phyloP scores from a whole-genome alignment of 306 rosid species.

The Rosa lucieae region DNA sequence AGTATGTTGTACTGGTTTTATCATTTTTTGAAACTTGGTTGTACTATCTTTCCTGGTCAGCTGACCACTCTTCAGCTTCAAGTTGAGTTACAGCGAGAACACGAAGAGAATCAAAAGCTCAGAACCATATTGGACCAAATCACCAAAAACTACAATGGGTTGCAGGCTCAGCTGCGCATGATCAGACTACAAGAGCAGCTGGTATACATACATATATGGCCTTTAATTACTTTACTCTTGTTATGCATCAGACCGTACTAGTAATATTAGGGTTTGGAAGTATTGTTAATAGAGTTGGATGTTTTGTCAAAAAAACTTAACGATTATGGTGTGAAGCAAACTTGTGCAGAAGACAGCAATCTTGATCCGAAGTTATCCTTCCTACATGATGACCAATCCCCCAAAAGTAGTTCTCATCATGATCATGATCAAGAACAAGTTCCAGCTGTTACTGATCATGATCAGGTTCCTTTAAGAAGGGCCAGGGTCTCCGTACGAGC shows the following conservation, averaged over 20 bases:
- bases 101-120: constrained; percentile 4
- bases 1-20: background rate
- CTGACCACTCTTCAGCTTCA: background rate
- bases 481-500: constrained; percentile 3
- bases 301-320: background rate
- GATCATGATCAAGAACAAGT: constrained; percentile 1
- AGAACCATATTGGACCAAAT: background rate
- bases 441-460: background rate
- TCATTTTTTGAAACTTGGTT: background rate
- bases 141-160: background rate
- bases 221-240: background rate
- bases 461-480: background rate
- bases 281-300: background rate
- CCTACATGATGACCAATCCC: background rate
- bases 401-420: background rate
- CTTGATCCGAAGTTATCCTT: background rate
- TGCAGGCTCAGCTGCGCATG: constrained; percentile 3
- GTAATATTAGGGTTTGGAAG: background rate
- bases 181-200: background rate
- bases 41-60: background rate
- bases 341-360: background rate
- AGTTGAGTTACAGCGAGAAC: constrained; percentile 1
- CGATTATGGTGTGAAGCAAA: background rate
- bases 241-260: background rate
- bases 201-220: background rate